phyloP scores from a whole-genome alignment of 2,329 filamentous ascomycete genomes.

The Ceratocystis smalleyi region DNA sequence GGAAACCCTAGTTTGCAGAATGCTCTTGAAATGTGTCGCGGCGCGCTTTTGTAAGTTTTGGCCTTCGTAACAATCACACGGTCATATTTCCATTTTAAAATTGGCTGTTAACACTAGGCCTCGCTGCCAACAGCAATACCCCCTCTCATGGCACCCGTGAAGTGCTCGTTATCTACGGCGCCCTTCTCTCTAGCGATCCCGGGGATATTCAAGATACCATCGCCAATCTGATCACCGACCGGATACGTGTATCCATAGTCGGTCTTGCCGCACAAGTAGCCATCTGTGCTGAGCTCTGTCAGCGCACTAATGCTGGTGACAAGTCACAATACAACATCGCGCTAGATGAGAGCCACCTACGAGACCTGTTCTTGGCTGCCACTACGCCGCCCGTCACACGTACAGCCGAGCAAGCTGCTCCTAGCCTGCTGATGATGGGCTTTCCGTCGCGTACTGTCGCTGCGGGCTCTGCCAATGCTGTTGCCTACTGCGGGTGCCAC shows the following conservation, averaged over 20 bases:
- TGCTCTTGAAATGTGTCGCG: constrained; percentile 85
- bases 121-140: constrained; percentile 46
- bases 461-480: constrained; percentile 36
- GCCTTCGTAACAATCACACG: neutral
- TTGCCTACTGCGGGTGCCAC: constrained; percentile 81
- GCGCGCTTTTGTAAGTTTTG: constrained; percentile 57
- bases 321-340: constrained; percentile 65
- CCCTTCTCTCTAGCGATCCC: constrained; percentile 77
- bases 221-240: constrained; percentile 58
- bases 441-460: constrained; percentile 80
- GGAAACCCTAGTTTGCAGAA: constrained; percentile 79
- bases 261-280: constrained; percentile 83
- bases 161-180: constrained; percentile 81
- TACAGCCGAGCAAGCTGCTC: constrained; percentile 40
- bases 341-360: constrained; percentile 60
- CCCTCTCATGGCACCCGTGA: constrained; percentile 88
- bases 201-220: constrained; percentile 93
- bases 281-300: constrained; percentile 78
- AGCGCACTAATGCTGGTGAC: constrained; percentile 72
- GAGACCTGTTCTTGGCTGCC: constrained; percentile 71
- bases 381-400: constrained; percentile 82
- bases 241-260: constrained; percentile 75
- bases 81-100: constrained; percentile 3
- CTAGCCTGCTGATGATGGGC: constrained; percentile 85
- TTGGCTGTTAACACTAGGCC: neutral